A percentile compares a stretch with the other conserved stretches of the same genome.
These are phyloP conservation scores for Phytopythium helicoides DNA, from an alignment of 352 stramenopile species.

Conservation along the genomic window DNA sequence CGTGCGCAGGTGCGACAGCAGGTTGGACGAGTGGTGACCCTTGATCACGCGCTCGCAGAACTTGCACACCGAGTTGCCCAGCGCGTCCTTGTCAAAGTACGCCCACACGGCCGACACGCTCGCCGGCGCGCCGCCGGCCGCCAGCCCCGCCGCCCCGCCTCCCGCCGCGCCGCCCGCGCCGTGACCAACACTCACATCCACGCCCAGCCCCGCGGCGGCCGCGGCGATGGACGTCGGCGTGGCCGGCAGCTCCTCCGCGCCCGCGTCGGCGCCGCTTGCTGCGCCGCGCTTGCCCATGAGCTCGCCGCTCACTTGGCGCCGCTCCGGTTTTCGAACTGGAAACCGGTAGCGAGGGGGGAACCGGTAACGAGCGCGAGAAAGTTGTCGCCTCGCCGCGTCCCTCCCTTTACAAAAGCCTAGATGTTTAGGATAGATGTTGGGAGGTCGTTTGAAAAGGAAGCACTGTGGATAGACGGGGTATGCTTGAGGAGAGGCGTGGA, in stretches of 20 bases:
- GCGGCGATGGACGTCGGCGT: not conserved
- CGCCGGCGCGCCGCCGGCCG: conserved; percentile 26
- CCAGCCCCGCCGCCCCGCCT: conserved; percentile 4
- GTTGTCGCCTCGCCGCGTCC: too few relatives aligned
- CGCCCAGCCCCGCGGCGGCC: not conserved
- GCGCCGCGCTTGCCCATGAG: conserved; percentile 8
- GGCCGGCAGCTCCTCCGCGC: not conserved
- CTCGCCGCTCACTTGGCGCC: not conserved
- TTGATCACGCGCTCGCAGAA: conserved; percentile 86
- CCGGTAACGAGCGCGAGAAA: not conserved
- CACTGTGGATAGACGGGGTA: too few relatives aligned
- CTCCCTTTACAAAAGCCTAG: too few relatives aligned
- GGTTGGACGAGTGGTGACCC: conserved; percentile 81
- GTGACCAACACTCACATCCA: conserved; percentile 6
- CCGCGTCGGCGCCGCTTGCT: not conserved
- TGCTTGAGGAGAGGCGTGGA: too few relatives aligned
- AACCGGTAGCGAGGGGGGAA: conserved; percentile 28
- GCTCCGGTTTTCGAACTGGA: conserved; percentile 9
- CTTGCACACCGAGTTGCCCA: conserved; percentile 81
- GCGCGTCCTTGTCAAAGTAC: conserved; percentile 78
- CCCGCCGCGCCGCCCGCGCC: conserved; percentile 8
- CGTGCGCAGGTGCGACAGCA: conserved; percentile 77
- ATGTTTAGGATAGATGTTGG: too few relatives aligned
- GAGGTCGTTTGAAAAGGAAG: too few relatives aligned
- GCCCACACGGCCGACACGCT: conserved; percentile 81